phyloP scores from a whole-genome alignment of 192 early-diverging fungal species.

The Coemansia sp. region DNA sequence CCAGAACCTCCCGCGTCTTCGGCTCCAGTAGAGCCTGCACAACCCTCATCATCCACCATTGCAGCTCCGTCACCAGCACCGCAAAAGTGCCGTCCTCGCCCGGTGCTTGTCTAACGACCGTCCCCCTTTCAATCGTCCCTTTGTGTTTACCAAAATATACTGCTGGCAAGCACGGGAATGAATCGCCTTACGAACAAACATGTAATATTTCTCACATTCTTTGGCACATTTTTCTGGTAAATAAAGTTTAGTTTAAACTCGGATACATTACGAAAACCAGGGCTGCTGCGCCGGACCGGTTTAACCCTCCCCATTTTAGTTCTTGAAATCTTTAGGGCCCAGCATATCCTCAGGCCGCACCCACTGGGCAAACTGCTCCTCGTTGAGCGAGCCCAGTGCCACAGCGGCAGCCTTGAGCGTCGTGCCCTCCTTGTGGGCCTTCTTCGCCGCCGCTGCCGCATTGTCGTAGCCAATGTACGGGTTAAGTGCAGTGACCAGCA shows the following conservation, averaged over 20 bases:
- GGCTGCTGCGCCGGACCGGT: not conserved
- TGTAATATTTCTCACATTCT: no score
- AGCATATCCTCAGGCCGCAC: conserved; percentile 92
- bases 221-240: no score
- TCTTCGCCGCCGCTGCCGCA: conserved; percentile 95
- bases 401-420: conserved; percentile 93
- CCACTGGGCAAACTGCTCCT: conserved; percentile 94
- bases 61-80: no score
- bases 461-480: conserved; percentile 93
- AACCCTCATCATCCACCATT: no score
- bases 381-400: conserved; percentile 77
- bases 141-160: no score
- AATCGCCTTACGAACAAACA: no score
- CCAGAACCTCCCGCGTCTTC: no score
- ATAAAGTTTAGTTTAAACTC: not conserved
- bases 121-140: no score
- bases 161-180: no score
- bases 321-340: conserved; percentile 60
- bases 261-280: not conserved
- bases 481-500: conserved; percentile 99
- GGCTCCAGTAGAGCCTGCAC: no score
- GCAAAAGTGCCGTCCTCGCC: no score
- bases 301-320: conserved; percentile 12
- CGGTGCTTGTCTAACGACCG: no score
- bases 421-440: conserved; percentile 88